Conservation (phyloP, 164 flowering plant species). For the Berberis vulgaris region DNA sequence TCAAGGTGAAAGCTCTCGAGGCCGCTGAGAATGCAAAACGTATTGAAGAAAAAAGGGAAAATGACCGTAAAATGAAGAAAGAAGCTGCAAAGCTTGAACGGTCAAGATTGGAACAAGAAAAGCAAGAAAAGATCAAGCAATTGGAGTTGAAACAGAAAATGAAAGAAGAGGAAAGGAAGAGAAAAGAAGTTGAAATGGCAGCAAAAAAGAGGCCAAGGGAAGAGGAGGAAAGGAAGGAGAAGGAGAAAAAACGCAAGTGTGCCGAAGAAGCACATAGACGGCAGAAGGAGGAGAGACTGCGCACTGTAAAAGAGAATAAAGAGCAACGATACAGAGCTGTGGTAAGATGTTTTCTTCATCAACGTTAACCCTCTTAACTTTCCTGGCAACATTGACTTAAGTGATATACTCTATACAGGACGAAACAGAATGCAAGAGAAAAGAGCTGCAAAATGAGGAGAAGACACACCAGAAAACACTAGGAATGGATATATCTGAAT, state of each 20-base stretch:
- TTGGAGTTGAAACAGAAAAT: conserved; percentile 43
- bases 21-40: conserved; percentile 87
- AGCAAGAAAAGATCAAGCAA: conserved; percentile 41
- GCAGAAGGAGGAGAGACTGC: conserved; percentile 40
- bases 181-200: conserved; percentile 57
- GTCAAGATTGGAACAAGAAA: conserved; percentile 41
- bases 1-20: conserved; percentile 85
- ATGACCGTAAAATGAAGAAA: conserved; percentile 79
- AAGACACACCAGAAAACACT: conserved; percentile 20
- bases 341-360: conserved; percentile 23
- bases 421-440: conserved; percentile 20
- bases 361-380: conserved; percentile 22
- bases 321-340: conserved; percentile 19
- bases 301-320: conserved; percentile 38
- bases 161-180: conserved; percentile 65
- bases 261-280: conserved; percentile 39
- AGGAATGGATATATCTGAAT: conserved; percentile 14
- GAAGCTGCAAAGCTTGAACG: conserved; percentile 78
- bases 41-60: conserved; percentile 65
- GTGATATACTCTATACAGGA: conserved; percentile 23
- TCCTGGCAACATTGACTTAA: not conserved
- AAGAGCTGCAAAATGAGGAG: conserved; percentile 24
- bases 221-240: conserved; percentile 65
- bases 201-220: conserved; percentile 70
- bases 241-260: conserved; percentile 59